phyloP scores from a whole-genome alignment of 2,329 filamentous ascomycete genomes.

The Ceratocystis smalleyi region DNA sequence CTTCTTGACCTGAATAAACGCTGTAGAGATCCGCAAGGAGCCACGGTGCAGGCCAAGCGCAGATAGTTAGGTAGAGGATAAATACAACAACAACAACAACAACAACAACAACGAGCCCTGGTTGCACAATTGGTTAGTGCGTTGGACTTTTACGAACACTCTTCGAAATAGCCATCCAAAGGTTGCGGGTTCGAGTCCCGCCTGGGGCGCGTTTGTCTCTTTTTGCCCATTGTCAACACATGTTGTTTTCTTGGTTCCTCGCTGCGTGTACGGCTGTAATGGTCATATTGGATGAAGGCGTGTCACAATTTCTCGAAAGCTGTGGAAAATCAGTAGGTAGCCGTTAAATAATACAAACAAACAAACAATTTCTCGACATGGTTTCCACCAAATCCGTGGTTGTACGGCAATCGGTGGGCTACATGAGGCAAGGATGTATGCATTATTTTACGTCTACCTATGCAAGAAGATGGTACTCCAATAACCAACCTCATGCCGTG shows the following conservation, averaged over 20 bases:
- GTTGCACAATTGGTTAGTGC: slow-evolving; percentile 20
- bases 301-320: too few species aligned
- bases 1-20: too few species aligned
- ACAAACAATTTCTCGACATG: too few species aligned
- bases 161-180: slow-evolving; percentile 16
- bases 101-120: slow-evolving; percentile 16
- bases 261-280: too few species aligned
- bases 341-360: too few species aligned
- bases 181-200: slow-evolving; percentile 19
- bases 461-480: not conserved
- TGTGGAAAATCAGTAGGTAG: too few species aligned
- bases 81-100: not conserved
- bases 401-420: not conserved
- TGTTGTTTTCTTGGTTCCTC: not conserved
- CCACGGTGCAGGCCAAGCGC: too few species aligned
- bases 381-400: too few species aligned
- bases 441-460: too few species aligned
- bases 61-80: not conserved
- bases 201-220: slow-evolving; percentile 15
- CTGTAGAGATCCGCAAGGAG: too few species aligned
- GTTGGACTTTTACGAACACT: slow-evolving; percentile 18
- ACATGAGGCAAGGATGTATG: not conserved
- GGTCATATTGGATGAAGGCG: too few species aligned
- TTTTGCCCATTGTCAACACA: not conserved
- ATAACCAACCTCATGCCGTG: not conserved